Percentiles rank a stretch among this genome's conserved stretches.
Evolutionary conservation across 2,329 filamentous ascomycete species (phyloP).

Genomic region (Cercospora sojina): DNA sequence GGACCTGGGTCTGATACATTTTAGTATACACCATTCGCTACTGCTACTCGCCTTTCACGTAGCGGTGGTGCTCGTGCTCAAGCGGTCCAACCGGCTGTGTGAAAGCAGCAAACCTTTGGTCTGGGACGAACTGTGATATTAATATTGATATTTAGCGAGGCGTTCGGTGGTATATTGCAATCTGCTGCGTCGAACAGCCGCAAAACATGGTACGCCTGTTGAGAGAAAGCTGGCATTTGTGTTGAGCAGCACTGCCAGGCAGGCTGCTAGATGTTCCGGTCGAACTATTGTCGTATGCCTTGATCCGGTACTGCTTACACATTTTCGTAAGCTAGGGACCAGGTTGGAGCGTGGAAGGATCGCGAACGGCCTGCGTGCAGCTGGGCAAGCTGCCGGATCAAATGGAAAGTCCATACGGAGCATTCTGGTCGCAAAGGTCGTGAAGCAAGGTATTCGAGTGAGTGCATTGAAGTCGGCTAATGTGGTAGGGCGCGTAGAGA

Average conservation of each 20-base stretch:
- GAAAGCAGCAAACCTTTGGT: conserved; percentile 21
- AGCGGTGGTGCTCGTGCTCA: conserved; percentile 43
- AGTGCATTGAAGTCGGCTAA: background rate
- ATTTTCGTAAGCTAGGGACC: background rate
- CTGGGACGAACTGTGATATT: conserved; percentile 21
- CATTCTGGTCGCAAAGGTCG: background rate
- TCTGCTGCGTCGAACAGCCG: background rate
- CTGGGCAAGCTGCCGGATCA: background rate
- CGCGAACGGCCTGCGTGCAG: background rate
- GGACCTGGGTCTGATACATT: conserved; percentile 51
- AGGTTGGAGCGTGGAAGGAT: background rate
- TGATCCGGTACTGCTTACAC: background rate
- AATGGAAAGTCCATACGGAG: background rate
- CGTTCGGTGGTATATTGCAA: background rate
- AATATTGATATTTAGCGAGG: conserved; percentile 11
- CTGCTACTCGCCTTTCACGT: conserved; percentile 51
- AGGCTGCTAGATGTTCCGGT: background rate
- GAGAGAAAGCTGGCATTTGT: background rate
- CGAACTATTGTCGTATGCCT: background rate
- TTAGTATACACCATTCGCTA: conserved; percentile 41
- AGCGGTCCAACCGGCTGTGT: conserved; percentile 22
- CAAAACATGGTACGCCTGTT: background rate
- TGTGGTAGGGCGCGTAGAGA: background rate
- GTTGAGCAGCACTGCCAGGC: background rate
- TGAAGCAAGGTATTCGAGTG: background rate